Evolutionary conservation across 2,329 filamentous ascomycete species (phyloP).

Genomic region (Pseudogymnoascus sp.): DNA sequence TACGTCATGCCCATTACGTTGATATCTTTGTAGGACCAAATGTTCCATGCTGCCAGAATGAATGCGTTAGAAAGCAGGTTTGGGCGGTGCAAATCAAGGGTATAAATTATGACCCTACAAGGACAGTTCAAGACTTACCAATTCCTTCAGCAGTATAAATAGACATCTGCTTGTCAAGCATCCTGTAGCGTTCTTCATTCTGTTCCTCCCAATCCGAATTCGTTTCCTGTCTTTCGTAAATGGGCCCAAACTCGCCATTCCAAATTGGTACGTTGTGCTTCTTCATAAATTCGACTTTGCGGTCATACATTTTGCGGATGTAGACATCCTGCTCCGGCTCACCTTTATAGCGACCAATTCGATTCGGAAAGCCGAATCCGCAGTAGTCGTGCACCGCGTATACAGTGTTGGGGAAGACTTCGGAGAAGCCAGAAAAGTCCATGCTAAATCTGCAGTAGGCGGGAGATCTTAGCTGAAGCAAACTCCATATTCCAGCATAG

Average conservation of each 20-base stretch:
- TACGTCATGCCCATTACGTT: slow-evolving; percentile 14
- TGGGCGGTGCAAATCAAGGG: too few species aligned
- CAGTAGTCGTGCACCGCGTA: slow-evolving; percentile 39
- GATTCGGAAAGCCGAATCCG: slow-evolving; percentile 36
- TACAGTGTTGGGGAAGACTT: slow-evolving; percentile 36
- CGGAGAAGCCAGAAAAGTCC: slow-evolving; percentile 37
- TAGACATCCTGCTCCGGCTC: slow-evolving; percentile 34
- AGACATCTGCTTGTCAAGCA: slow-evolving; percentile 3
- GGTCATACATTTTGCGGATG: slow-evolving; percentile 36
- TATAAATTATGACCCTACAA: background rate
- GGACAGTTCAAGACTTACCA: background rate
- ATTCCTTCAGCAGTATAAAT: slow-evolving; percentile 13
- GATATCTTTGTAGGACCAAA: slow-evolving; percentile 13
- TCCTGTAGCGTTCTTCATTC: background rate
- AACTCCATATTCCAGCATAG: background rate
- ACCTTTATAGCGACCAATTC: slow-evolving; percentile 33
- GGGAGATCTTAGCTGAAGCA: background rate
- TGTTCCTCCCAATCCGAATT: background rate
- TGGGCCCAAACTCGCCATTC: slow-evolving; percentile 28
- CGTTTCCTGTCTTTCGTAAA: background rate
- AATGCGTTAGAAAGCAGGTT: background rate
- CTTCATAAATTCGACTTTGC: slow-evolving; percentile 41
- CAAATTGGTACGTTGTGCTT: slow-evolving; percentile 37
- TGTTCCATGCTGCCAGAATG: slow-evolving; percentile 8
- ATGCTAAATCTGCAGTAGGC: slow-evolving; percentile 35